Evolutionary conservation across 139 green algal species (phyloP).

Genomic region (Zygnema circumcarinatum): DNA sequence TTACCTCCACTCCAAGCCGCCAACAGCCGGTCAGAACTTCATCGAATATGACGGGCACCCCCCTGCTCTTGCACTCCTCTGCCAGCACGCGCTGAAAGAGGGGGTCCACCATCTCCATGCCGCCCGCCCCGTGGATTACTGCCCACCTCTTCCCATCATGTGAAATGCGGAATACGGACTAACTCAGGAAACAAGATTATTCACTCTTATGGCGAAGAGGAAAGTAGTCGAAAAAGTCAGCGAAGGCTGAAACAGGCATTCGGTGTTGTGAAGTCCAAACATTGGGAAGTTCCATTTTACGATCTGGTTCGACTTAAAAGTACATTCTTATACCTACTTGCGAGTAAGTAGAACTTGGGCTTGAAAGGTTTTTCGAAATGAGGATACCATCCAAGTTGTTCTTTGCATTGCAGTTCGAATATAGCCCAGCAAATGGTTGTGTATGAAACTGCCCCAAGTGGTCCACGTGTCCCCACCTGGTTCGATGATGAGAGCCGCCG

Average conservation of each 20-base stretch:
- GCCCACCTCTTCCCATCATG: background rate
- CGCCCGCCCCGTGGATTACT: constrained; percentile 87
- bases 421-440: background rate
- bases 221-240: background rate
- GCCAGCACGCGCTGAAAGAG: constrained; percentile 82
- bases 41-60: constrained; percentile 91
- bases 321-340: too few species aligned
- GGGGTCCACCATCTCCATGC: constrained; percentile 94
- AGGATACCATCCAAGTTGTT: too few species aligned
- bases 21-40: constrained; percentile 95
- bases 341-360: too few species aligned
- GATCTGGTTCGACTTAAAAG: too few species aligned
- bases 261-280: too few species aligned
- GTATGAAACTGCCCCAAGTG: background rate
- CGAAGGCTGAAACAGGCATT: background rate
- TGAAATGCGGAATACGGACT: background rate
- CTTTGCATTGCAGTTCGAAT: too few species aligned
- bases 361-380: too few species aligned
- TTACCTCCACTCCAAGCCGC: constrained; percentile 73
- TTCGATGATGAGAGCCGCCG: constrained; percentile 41
- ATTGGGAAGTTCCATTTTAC: too few species aligned
- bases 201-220: background rate
- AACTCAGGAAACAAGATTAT: too few species aligned
- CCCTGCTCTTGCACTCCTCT: constrained; percentile 66
- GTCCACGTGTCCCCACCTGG: background rate